These are phyloP conservation scores for Fraxinus americana DNA, from an alignment of 257 asterid genomes.

Conservation along the genomic window DNA sequence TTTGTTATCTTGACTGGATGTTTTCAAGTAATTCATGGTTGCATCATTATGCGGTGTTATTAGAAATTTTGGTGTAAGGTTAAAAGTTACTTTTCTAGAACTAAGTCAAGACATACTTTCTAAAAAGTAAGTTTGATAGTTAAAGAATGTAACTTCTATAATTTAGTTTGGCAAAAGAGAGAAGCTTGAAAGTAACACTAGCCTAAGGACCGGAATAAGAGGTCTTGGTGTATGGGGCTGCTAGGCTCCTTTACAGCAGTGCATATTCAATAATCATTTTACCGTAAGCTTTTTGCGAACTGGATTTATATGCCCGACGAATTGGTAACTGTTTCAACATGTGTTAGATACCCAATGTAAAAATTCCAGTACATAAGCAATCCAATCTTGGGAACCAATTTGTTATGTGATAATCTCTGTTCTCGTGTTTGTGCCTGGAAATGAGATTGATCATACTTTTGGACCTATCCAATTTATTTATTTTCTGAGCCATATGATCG, in stretches of 20 bases:
- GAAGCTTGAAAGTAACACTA: background rate
- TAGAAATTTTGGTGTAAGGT: background rate
- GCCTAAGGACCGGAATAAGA: too few species aligned
- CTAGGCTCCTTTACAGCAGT: background rate
- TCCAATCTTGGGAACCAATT: background rate
- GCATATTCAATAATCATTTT: background rate
- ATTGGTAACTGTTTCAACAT: background rate
- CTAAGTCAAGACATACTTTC: background rate
- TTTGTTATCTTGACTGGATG: background rate
- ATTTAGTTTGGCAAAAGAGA: background rate
- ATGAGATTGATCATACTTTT: background rate
- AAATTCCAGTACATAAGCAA: background rate
- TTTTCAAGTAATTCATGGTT: background rate
- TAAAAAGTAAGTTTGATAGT: background rate
- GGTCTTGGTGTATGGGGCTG: too few species aligned
- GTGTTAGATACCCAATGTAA: too few species aligned
- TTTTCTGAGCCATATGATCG: background rate
- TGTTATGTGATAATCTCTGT: background rate
- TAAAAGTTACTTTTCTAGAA: background rate
- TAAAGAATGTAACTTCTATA: background rate
- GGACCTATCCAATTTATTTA: background rate
- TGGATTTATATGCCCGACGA: background rate
- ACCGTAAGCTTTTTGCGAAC: background rate
- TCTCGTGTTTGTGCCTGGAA: background rate
- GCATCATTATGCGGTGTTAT: background rate